phyloP scores from a whole-genome alignment of 2,329 filamentous ascomycete genomes.

The Pseudocercospora cruenta region DNA sequence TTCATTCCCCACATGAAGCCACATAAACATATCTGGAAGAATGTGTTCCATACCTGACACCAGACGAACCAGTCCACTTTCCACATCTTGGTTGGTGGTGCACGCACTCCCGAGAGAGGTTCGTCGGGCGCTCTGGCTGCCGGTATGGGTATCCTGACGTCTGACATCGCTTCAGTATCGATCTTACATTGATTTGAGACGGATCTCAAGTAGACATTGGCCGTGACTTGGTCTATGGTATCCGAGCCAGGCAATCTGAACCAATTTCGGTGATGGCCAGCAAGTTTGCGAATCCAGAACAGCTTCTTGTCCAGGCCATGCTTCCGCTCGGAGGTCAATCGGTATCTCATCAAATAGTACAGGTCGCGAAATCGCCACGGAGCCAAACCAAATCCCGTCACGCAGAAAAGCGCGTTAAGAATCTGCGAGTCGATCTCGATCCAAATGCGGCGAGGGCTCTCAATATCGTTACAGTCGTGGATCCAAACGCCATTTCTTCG shows the following conservation, averaged over 20 bases:
- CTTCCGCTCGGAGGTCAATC: constrained; percentile 45
- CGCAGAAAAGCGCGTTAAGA: constrained; percentile 80
- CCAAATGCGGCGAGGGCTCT: constrained; percentile 77
- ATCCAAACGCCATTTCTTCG: constrained; percentile 22
- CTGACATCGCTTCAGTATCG: constrained; percentile 36
- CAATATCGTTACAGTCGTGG: constrained; percentile 39
- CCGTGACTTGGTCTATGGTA: constrained; percentile 50
- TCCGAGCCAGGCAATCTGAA: constrained; percentile 72
- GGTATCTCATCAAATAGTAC: constrained; percentile 71
- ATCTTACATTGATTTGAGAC: neutral
- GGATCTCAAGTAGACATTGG: constrained; percentile 11
- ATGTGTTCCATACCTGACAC: constrained; percentile 77
- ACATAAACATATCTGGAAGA: constrained; percentile 69
- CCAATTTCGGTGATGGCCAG: constrained; percentile 75
- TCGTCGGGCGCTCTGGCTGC: constrained; percentile 64
- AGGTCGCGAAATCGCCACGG: constrained; percentile 84
- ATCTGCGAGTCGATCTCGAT: constrained; percentile 85
- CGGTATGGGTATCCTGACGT: constrained; percentile 65
- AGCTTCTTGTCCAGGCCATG: constrained; percentile 43
- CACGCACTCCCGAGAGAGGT: constrained; percentile 72
- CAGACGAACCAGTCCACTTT: constrained; percentile 80
- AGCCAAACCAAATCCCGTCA: constrained; percentile 80
- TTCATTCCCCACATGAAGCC: constrained; percentile 74
- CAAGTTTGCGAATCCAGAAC: constrained; percentile 67
- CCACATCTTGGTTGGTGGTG: constrained; percentile 69